These are phyloP conservation scores for Phaeosphaeriaceae sp. DNA, from an alignment of 2,329 filamentous ascomycete genomes.

Conservation along the genomic window DNA sequence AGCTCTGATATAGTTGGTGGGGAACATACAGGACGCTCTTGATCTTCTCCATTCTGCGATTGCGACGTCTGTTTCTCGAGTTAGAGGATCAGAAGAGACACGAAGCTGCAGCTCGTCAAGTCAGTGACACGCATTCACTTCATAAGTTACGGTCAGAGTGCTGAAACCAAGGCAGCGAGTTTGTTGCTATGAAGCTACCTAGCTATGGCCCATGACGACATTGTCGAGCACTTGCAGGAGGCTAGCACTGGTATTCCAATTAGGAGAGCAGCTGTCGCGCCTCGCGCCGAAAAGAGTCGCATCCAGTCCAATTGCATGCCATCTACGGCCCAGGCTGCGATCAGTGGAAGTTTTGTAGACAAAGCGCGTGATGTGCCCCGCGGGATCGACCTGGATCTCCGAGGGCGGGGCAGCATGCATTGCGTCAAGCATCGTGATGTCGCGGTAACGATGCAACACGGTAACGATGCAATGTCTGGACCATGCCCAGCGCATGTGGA, in stretches of 20 bases:
- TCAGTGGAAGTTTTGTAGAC: neutral
- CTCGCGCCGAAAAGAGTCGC: conserved; percentile 16
- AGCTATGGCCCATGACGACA: conserved; percentile 23
- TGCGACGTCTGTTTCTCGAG: conserved; percentile 1
- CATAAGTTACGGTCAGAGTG: conserved; percentile 10
- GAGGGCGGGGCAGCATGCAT: neutral
- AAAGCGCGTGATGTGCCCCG: conserved; percentile 5
- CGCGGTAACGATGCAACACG: neutral
- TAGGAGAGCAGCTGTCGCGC: conserved; percentile 4
- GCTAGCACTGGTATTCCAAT: conserved; percentile 27
- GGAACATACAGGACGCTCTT: conserved; percentile 53
- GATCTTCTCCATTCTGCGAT: conserved; percentile 52
- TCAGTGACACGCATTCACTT: conserved; percentile 11
- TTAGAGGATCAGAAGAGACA: conserved; percentile 8
- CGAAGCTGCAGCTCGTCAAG: conserved; percentile 4
- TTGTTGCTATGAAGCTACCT: conserved; percentile 21
- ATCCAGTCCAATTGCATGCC: conserved; percentile 20
- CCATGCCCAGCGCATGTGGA: neutral
- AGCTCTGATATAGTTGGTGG: conserved; percentile 23
- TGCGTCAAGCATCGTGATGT: neutral
- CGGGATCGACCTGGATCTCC: neutral
- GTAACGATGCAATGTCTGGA: neutral
- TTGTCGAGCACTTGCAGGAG: conserved; percentile 19
- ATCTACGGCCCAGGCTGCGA: conserved; percentile 2
- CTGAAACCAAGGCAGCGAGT: conserved; percentile 33